phyloP scores from a whole-genome alignment of 805 yeast species.

The Phaffomyces antillensis region DNA sequence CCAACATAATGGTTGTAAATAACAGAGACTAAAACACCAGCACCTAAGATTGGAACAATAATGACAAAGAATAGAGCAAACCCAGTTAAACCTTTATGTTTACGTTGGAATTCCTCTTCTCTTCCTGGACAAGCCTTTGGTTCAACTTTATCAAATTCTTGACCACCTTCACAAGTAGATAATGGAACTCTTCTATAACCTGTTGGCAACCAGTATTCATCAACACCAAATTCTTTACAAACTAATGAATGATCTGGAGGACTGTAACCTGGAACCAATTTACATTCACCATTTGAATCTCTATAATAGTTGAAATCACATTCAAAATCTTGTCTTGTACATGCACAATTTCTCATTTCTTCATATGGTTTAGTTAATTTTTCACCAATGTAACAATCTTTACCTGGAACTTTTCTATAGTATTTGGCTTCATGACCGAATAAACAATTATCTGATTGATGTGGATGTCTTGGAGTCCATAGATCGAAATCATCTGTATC shows the following conservation, averaged over 20 bases:
- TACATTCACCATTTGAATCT: slow-evolving; percentile 76
- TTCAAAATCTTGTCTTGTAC: slow-evolving; percentile 83
- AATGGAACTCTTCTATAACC: slow-evolving; percentile 86
- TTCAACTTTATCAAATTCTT: slow-evolving; percentile 55
- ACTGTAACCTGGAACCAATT: slow-evolving; percentile 63
- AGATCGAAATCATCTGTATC: slow-evolving; percentile 53
- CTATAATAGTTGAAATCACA: slow-evolving; percentile 84
- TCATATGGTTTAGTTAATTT: slow-evolving; percentile 52
- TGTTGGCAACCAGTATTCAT: slow-evolving; percentile 80
- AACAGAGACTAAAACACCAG: slow-evolving; percentile 53
- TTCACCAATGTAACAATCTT: slow-evolving; percentile 60
- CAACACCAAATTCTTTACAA: slow-evolving; percentile 49
- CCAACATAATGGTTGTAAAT: slow-evolving; percentile 78
- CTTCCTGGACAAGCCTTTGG: slow-evolving; percentile 86
- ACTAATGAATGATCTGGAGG: slow-evolving; percentile 58
- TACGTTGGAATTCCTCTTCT: slow-evolving; percentile 49
- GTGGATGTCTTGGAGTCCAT: slow-evolving; percentile 56
- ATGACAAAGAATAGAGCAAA: slow-evolving; percentile 46
- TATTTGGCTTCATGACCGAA: slow-evolving; percentile 66
- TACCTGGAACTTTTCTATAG: slow-evolving; percentile 49
- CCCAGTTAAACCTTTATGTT: slow-evolving; percentile 50
- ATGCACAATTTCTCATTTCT: slow-evolving; percentile 61
- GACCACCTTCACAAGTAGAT: slow-evolving; percentile 82
- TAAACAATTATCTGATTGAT: slow-evolving; percentile 44
- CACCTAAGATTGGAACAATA: slow-evolving; percentile 45